phyloP scores from a whole-genome alignment of 1,284 basidiomycete genomes.

The Caloboletus firmus region DNA sequence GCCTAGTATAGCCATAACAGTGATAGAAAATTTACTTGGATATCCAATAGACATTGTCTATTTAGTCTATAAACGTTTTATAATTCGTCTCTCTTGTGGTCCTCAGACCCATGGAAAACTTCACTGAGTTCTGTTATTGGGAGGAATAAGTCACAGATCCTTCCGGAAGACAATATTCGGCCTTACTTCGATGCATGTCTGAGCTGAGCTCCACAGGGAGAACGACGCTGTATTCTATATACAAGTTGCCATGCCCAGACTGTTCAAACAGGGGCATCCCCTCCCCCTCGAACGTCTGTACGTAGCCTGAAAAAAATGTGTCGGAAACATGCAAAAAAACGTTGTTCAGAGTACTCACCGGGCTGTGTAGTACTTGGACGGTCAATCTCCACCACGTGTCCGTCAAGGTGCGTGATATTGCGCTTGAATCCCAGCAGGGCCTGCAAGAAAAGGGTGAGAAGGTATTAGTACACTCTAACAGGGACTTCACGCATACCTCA shows the following conservation, averaged over 20 bases:
- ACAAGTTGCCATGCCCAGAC: conserved; percentile 76
- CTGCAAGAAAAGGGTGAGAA: conserved; percentile 39
- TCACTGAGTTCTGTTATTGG: conserved; percentile 27
- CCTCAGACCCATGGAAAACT: conserved; percentile 25
- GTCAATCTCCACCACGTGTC: conserved; percentile 71
- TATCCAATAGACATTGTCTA: conserved; percentile 10
- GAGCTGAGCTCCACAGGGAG: conserved; percentile 71
- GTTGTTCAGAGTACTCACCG: conserved; percentile 44
- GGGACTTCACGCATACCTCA: conserved; percentile 59
- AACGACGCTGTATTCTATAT: conserved; percentile 88
- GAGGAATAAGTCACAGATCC: conserved; percentile 5
- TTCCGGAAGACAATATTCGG: neutral
- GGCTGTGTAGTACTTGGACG: conserved; percentile 87
- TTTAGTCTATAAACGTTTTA: conserved; percentile 11
- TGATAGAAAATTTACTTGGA: neutral
- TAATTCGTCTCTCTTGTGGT: conserved; percentile 29
- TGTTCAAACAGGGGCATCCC: conserved; percentile 81
- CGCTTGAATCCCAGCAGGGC: conserved; percentile 80
- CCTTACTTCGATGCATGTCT: conserved; percentile 69
- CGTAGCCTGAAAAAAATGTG: conserved; percentile 52
- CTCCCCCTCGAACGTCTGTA: conserved; percentile 82
- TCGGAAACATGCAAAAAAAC: neutral
- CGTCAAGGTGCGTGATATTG: conserved; percentile 89
- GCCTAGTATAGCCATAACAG: conserved; percentile 8
- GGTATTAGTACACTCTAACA: neutral